These are phyloP conservation scores for Typha latifolia DNA, from an alignment of 176 grass and related monocot genomes.

Conservation along the genomic window DNA sequence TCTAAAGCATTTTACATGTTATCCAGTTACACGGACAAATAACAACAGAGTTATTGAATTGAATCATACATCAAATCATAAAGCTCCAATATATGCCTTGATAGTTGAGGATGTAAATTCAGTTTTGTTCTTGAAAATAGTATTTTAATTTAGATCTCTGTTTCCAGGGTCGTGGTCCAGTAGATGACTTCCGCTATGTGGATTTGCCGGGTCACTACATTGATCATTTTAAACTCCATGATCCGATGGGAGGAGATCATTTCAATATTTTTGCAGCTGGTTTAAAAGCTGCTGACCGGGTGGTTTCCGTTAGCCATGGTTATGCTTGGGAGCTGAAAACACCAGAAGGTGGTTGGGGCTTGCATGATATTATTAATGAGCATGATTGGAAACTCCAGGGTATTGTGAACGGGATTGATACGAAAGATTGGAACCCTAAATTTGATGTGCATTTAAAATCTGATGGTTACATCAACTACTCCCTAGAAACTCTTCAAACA, in stretches of 20 bases:
- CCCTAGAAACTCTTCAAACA: conserved; percentile 46
- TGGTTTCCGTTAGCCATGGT: conserved; percentile 89
- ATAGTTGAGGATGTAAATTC: background rate
- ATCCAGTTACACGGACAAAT: too few species aligned
- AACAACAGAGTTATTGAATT: too few species aligned
- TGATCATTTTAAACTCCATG: conserved; percentile 64
- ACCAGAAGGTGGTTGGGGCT: conserved; percentile 79
- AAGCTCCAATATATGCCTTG: too few species aligned
- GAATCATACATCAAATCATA: too few species aligned
- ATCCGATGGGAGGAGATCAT: conserved; percentile 79
- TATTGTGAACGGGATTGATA: conserved; percentile 93
- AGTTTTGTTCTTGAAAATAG: background rate
- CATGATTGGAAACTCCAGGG: conserved; percentile 77
- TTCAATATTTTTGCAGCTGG: conserved; percentile 86
- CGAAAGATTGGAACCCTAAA: conserved; percentile 71
- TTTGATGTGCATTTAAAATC: conserved; percentile 59
- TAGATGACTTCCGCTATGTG: conserved; percentile 56
- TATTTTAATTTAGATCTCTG: conserved; percentile 19
- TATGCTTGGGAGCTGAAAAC: conserved; percentile 95
- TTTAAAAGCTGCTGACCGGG: conserved; percentile 71
- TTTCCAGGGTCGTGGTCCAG: conserved; percentile 78
- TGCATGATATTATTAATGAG: conserved; percentile 72
- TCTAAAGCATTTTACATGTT: too few species aligned
- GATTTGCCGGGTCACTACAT: conserved; percentile 72
- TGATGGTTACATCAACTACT: conserved; percentile 76